phyloP scores from a whole-genome alignment of 441 rosid genomes.

The Syzygium malaccense region DNA sequence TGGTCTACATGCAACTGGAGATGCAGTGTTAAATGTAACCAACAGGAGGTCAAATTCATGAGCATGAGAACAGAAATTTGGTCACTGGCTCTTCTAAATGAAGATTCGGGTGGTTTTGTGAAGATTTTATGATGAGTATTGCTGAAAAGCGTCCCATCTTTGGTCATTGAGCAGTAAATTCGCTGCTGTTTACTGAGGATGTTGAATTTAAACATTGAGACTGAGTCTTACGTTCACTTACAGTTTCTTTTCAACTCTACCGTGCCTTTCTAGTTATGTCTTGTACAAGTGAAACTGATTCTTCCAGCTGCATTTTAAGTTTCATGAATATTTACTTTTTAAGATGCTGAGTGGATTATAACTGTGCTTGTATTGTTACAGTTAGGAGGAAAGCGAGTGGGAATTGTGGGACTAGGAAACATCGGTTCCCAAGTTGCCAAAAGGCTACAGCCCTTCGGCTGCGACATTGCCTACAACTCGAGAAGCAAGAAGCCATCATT shows the following conservation, averaged over 20 bases:
- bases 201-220: neutral
- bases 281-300: neutral
- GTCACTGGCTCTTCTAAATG: neutral
- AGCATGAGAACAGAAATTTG: neutral
- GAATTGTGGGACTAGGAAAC: constrained; percentile 27
- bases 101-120: neutral
- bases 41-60: neutral
- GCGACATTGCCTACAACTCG: constrained; percentile 20
- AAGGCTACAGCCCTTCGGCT: constrained; percentile 21
- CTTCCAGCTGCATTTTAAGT: neutral
- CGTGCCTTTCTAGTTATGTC: neutral
- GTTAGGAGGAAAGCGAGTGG: constrained; percentile 24
- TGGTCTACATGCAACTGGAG: neutral
- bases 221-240: neutral
- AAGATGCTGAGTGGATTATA: neutral
- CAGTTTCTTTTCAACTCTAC: neutral
- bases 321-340: neutral
- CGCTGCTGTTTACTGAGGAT: neutral
- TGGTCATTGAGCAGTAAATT: neutral
- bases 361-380: neutral
- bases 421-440: constrained; percentile 23
- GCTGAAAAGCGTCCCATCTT: neutral
- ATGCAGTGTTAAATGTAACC: neutral
- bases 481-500: constrained; percentile 18
- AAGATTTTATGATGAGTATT: neutral